Evolutionary conservation across 768 basidiomycete species (phyloP), one percentile per base, ranked within the genome.

Genomic region (Paxillus ammoniavirescens): DNA sequence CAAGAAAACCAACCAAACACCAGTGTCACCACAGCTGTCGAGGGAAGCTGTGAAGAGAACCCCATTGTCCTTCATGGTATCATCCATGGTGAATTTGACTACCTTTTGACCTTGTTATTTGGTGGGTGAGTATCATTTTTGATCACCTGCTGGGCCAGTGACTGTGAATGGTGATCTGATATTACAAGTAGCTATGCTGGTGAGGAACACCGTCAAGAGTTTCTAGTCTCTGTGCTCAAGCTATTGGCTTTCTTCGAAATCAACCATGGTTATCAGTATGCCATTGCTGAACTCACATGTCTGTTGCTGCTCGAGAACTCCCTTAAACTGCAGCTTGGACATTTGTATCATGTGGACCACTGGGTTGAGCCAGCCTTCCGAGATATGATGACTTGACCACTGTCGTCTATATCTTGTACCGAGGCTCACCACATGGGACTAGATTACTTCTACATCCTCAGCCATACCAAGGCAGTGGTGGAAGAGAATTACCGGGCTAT

Each of bases 331-430:
- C 47, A 61, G 18, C 60, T 61, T 9, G 52, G 56, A 1, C 30
- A 28, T 6, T 2, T 15, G 15, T 58, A 46, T 2, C 28, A 9
- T 36, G 41, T 61, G 0, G 47, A 61, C n/a, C 30, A 56, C 0
- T 61, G 57, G 60, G 40, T 61, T 7, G 36, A 54, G 15, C 60
- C 57, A 1, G 31, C 50, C 0, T 58, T 58, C 13, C 42, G 46
- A 2, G 40, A 48, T 5, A 0, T 58, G 1, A 47, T 61, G 57
- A 2, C 46, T 1, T 26, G 17, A 0, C 57, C 54, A 14, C 17
- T 61, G 1, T 61, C 49, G 40, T 55, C 54, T 0, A 55, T 61
- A 1, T 37, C 49, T 47, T n/a, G 2, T 5, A 0, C 17, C 2
- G 44, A 59, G 9, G 58, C 54, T 1, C 5, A 8, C 1, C 18